Evolutionary conservation across 1,284 basidiomycete species (phyloP).

Genomic region (Omphalotus olearius): DNA sequence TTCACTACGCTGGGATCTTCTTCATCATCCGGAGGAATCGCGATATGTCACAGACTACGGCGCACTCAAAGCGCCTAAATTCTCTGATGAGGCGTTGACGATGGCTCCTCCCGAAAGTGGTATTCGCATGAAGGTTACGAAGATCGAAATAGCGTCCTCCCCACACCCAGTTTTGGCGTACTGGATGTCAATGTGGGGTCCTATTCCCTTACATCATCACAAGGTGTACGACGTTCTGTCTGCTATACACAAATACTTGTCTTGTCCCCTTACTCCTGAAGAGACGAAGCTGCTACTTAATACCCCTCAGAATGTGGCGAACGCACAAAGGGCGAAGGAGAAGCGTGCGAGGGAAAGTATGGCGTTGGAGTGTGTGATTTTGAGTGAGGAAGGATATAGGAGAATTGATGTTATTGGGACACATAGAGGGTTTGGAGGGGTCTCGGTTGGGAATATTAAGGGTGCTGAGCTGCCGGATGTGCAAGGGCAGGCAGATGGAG

Average conservation of each 20-base stretch:
- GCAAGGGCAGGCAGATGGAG: background rate
- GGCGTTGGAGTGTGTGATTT: constrained; percentile 11
- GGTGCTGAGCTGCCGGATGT: background rate
- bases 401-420: constrained; percentile 13
- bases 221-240: constrained; percentile 8
- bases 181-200: constrained; percentile 10
- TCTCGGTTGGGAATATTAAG: constrained; percentile 10
- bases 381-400: constrained; percentile 12
- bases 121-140: constrained; percentile 1
- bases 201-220: constrained; percentile 4
- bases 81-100: constrained; percentile 8
- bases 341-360: constrained; percentile 8
- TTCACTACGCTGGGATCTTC: constrained; percentile 5
- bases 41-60: constrained; percentile 9
- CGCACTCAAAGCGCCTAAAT: constrained; percentile 8
- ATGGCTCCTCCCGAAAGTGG: constrained; percentile 3
- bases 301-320: constrained; percentile 12
- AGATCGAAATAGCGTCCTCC: constrained; percentile 6
- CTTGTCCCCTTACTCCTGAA: constrained; percentile 3
- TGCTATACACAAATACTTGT: constrained; percentile 9
- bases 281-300: constrained; percentile 9
- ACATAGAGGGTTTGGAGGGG: constrained; percentile 12
- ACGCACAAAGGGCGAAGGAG: constrained; percentile 10
- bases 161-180: constrained; percentile 3
- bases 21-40: constrained; percentile 5